Evolutionary conservation across 352 stramenopile species (phyloP), one percentile per base, ranked within the genome.

Genomic region (Globisporangium megalacanthum): DNA sequence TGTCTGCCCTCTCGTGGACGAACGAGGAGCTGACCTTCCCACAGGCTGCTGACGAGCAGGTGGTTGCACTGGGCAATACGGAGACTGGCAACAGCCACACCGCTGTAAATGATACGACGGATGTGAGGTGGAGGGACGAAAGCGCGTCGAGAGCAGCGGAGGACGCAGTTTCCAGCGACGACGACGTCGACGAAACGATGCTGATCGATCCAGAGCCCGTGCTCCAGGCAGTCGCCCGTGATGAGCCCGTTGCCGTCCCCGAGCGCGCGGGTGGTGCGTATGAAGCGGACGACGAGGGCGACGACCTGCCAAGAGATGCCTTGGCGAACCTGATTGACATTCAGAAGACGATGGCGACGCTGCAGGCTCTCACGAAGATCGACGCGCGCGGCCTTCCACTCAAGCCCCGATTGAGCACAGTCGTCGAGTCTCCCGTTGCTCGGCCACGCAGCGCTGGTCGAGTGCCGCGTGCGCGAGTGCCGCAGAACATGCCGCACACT

Each of bases 151-250:
- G 3, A 11, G 46, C 46, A 35, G 49, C 49, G n/a, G 5, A 8
- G 15, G n/a, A 35, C 10, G 35, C 10, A 19, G 9, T 9, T 50
- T 55, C 41, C 29, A 19, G 17, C n/a, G 57, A 63, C 22, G 31
- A 6, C 10, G 57, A 59, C 31, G 58, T 63, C 35, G 57, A 63
- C 6, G 57, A 63, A 33, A 63, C 57, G 44, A 63, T 63, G 57
- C 22, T 59, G 19, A 58, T 63, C 42, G 50, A 11, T 20, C 57
- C 22, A 1, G 17, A 63, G 19, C 37, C 14, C 11, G n/a, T 45
- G 14, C 11, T 31, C 6, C 39, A 22, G 6, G 56, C 35, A 39
- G 35, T 13, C 35, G 35, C 6, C 35, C 35, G 10, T 13, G 35
- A 39, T 13, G 10, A 8, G 35, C 35, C 35, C 35, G 10, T 13